Percentiles rank a stretch among this genome's conserved stretches.
phyloP scores from a whole-genome alignment of 306 rosid species.

The Quercus engelmannii region DNA sequence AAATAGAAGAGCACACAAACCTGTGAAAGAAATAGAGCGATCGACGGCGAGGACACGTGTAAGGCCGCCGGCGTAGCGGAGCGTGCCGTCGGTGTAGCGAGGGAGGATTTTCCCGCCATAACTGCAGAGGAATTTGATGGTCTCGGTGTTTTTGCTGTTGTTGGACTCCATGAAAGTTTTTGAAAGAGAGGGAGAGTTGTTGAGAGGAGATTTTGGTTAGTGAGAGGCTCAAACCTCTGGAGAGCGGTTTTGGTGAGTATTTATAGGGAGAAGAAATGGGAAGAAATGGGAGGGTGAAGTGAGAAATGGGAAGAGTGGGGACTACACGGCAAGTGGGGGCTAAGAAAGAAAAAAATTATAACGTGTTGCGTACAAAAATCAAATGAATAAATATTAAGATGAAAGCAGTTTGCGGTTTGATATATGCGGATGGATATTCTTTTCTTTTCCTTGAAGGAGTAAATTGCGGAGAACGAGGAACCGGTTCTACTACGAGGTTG shows the following conservation, averaged over 20 bases:
- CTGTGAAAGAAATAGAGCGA: conserved; percentile 59
- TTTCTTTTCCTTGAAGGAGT: background rate
- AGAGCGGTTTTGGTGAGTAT: conserved; percentile 26
- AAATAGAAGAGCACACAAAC: conserved; percentile 21
- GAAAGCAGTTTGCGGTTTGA: too few relatives aligned
- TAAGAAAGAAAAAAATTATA: too few relatives aligned
- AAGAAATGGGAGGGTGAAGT: background rate
- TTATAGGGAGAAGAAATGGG: conserved; percentile 27
- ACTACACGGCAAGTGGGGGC: conserved; percentile 30
- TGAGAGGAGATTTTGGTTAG: too few relatives aligned
- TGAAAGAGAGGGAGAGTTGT: background rate
- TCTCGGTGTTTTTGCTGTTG: background rate
- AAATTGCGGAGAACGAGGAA: background rate
- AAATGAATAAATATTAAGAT: background rate
- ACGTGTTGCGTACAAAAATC: background rate
- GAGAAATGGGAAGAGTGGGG: background rate
- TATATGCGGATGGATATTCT: conserved; percentile 13
- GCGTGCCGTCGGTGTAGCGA: conserved; percentile 59
- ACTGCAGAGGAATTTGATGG: conserved; percentile 71
- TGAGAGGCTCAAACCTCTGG: conserved; percentile 32
- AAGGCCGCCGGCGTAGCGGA: conserved; percentile 83
- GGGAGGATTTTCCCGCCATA: conserved; percentile 87
- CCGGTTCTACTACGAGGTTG: background rate
- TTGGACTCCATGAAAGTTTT: conserved; percentile 22
- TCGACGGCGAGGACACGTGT: conserved; percentile 71